These are phyloP conservation scores for Cajanus cajan DNA, from an alignment of 306 rosid species.

Conservation along the genomic window DNA sequence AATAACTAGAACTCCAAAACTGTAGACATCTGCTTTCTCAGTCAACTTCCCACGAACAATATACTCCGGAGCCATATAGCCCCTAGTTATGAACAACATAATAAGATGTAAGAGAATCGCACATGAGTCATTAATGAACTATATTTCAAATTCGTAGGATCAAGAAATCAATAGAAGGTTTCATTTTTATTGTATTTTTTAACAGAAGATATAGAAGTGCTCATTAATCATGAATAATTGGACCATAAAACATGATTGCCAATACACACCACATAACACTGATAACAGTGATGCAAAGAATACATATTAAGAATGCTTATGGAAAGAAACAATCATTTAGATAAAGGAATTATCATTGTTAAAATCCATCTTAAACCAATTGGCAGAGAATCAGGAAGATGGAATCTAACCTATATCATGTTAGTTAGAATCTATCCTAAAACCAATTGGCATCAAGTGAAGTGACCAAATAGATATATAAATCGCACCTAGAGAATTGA, in stretches of 20 bases:
- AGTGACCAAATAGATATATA: too few relatives aligned
- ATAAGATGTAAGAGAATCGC: not conserved
- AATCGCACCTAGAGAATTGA: too few relatives aligned
- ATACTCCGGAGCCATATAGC: conserved; percentile 88
- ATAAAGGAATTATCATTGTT: conserved; percentile 5
- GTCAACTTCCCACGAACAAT: conserved; percentile 57
- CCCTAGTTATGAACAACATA: conserved; percentile 37
- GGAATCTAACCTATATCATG: too few relatives aligned
- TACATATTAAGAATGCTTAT: not conserved
- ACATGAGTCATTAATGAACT: not conserved
- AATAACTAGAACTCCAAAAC: conserved; percentile 64
- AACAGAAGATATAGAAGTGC: not conserved
- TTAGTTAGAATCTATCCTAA: too few relatives aligned
- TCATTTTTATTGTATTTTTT: not conserved
- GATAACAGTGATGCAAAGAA: not conserved
- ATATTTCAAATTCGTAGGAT: not conserved
- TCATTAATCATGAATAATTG: not conserved
- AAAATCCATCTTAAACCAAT: too few relatives aligned
- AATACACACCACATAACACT: not conserved
- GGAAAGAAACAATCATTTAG: not conserved
- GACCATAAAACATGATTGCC: not conserved
- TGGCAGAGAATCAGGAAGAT: too few relatives aligned
- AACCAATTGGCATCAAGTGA: too few relatives aligned
- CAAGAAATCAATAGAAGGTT: not conserved
- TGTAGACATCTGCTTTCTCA: conserved; percentile 75